Conservation (phyloP, 352 stramenopile species). For the Phytophthora cactorum region DNA sequence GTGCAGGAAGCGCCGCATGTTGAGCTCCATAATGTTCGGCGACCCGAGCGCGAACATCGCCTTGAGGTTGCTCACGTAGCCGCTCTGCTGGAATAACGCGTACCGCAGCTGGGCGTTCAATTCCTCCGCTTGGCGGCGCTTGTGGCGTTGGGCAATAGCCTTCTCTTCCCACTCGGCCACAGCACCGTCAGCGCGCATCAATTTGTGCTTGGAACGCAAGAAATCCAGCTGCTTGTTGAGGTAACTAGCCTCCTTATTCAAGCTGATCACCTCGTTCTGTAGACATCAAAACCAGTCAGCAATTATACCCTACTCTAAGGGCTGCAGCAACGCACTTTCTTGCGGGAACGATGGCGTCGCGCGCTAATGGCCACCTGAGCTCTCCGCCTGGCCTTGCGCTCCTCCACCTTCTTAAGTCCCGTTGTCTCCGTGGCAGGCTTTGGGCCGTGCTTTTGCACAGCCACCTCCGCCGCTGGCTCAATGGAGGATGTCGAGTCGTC, state of each 20-base stretch:
- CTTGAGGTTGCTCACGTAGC: slow-evolving; percentile 48
- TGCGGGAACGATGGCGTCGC: slow-evolving; percentile 56
- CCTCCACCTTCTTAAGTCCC: slow-evolving; percentile 30
- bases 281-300: slow-evolving; percentile 7
- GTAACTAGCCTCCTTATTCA: slow-evolving; percentile 53
- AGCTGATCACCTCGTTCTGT: slow-evolving; percentile 49
- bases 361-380: slow-evolving; percentile 57
- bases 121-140: slow-evolving; percentile 62
- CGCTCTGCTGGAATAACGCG: slow-evolving; percentile 60
- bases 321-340: slow-evolving; percentile 40
- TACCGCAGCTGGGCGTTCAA: slow-evolving; percentile 55
- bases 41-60: slow-evolving; percentile 35
- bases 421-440: neutral
- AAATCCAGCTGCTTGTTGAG: slow-evolving; percentile 53
- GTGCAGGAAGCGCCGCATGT: slow-evolving; percentile 40
- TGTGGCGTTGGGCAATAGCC: slow-evolving; percentile 62
- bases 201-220: slow-evolving; percentile 61
- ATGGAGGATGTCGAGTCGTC: slow-evolving; percentile 5
- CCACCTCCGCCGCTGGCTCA: neutral
- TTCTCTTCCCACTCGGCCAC: slow-evolving; percentile 67
- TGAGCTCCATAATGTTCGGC: slow-evolving; percentile 30
- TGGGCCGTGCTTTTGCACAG: neutral
- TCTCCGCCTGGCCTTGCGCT: slow-evolving; percentile 54
- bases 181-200: slow-evolving; percentile 45
- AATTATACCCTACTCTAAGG: neutral